phyloP scores from a whole-genome alignment of 768 basidiomycete genomes.

The Tulasnella calospora region DNA sequence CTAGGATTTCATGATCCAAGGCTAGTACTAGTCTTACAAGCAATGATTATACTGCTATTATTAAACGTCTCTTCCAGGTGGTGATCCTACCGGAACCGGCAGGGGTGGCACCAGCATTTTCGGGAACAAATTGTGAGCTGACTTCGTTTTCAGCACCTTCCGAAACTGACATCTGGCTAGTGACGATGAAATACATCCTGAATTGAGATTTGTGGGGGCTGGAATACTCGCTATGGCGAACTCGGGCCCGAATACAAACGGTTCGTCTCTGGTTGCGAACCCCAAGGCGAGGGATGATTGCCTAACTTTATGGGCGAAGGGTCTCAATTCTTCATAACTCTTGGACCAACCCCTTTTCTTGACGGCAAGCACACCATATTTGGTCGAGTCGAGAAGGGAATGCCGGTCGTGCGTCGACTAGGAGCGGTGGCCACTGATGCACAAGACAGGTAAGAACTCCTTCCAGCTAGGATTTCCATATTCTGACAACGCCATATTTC shows the following conservation, averaged over 20 bases:
- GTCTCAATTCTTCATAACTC: constrained; percentile 90
- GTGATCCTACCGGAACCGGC: constrained; percentile 94
- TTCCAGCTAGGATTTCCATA: constrained; percentile 17
- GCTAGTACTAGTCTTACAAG: constrained; percentile 16
- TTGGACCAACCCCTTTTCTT: constrained; percentile 75
- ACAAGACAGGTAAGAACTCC: constrained; percentile 63
- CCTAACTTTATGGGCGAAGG: constrained; percentile 50
- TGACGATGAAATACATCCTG: constrained; percentile 86
- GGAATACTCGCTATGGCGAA: constrained; percentile 98
- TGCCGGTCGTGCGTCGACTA: constrained; percentile 86
- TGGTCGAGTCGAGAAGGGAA: constrained; percentile 84
- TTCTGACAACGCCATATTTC: constrained; percentile 40
- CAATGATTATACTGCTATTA: too few species aligned
- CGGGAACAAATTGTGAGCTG: constrained; percentile 75
- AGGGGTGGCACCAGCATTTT: constrained; percentile 86
- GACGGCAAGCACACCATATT: constrained; percentile 86
- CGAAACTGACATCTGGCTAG: constrained; percentile 39
- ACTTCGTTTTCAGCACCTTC: neutral
- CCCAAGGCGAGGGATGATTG: constrained; percentile 30
- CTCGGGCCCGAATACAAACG: constrained; percentile 89
- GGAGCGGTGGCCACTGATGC: constrained; percentile 86
- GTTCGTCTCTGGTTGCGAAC: constrained; percentile 37
- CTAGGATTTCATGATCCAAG: constrained; percentile 96
- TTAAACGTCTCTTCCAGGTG: constrained; percentile 37
- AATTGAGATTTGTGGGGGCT: constrained; percentile 89